phyloP scores from a whole-genome alignment of 1,284 basidiomycete species.

The Somion occarium region DNA sequence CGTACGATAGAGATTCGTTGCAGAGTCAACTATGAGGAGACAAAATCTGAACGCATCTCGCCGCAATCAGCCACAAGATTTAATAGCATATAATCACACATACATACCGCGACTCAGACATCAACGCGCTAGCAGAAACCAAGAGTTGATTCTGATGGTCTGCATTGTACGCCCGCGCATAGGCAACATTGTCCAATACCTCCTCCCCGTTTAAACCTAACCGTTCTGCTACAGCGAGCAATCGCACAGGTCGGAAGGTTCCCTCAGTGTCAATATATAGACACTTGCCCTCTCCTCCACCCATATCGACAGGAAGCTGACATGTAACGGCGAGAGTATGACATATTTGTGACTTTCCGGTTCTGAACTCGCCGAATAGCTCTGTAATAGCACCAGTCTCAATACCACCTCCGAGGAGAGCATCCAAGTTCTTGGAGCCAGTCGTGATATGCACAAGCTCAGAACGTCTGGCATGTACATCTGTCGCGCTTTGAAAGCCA shows the following conservation, averaged over 20 bases:
- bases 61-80: neutral
- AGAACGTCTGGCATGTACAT: conserved; percentile 92
- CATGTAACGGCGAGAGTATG: conserved; percentile 98
- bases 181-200: conserved; percentile 97
- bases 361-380: conserved; percentile 97
- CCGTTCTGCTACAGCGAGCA: conserved; percentile 93
- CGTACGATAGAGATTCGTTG: conserved; percentile 93
- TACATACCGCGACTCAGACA: conserved; percentile 90
- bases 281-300: conserved; percentile 98
- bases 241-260: conserved; percentile 94
- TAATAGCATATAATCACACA: neutral
- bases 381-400: conserved; percentile 99
- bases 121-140: conserved; percentile 90
- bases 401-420: conserved; percentile 93
- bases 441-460: conserved; percentile 98
- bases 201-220: conserved; percentile 96
- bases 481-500: conserved; percentile 98
- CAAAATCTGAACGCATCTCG: conserved; percentile 67
- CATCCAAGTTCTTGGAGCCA: conserved; percentile 94
- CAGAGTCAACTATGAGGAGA: conserved; percentile 94
- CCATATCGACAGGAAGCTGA: conserved; percentile 96
- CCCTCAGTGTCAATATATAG: conserved; percentile 99
- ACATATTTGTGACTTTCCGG: conserved; percentile 97
- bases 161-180: conserved; percentile 97
- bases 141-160: conserved; percentile 95